These are phyloP conservation scores for Triticum turgidum DNA, from an alignment of 176 grass and related monocot species.

Conservation along the genomic window DNA sequence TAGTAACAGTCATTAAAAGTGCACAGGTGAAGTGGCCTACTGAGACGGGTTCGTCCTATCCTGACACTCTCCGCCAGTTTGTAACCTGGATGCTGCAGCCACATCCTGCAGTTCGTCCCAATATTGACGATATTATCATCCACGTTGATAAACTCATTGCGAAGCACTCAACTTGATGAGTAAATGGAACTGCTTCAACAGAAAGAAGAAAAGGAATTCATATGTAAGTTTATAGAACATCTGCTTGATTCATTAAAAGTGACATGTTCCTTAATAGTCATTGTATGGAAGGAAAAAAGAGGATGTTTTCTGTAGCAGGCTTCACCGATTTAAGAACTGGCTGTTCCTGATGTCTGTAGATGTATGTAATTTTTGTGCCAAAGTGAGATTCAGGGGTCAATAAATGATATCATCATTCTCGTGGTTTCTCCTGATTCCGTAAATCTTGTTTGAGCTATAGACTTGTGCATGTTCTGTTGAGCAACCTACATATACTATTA, in stretches of 20 bases:
- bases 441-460: background rate
- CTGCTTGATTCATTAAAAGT: slow-evolving; percentile 37
- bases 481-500: too few relatives aligned
- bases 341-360: slow-evolving; percentile 12
- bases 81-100: slow-evolving; percentile 94
- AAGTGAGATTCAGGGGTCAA: background rate
- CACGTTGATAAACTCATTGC: slow-evolving; percentile 90
- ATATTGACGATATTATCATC: slow-evolving; percentile 84
- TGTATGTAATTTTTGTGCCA: slow-evolving; percentile 19
- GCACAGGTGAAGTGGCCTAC: slow-evolving; percentile 82
- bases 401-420: slow-evolving; percentile 18
- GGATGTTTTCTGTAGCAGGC: background rate
- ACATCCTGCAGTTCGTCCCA: slow-evolving; percentile 69
- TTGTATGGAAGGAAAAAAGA: slow-evolving; percentile 26
- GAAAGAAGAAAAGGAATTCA: slow-evolving; percentile 1
- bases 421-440: background rate
- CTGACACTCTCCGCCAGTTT: slow-evolving; percentile 66
- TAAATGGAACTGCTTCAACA: slow-evolving; percentile 1
- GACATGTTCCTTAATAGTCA: slow-evolving; percentile 13
- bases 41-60: slow-evolving; percentile 43
- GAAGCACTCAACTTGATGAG: slow-evolving; percentile 64
- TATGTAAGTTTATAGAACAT: slow-evolving; percentile 31
- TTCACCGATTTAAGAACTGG: background rate
- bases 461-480: background rate
- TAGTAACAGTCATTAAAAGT: slow-evolving; percentile 54